phyloP scores from a whole-genome alignment of 352 stramenopile genomes.

The Phytopythium montanum region DNA sequence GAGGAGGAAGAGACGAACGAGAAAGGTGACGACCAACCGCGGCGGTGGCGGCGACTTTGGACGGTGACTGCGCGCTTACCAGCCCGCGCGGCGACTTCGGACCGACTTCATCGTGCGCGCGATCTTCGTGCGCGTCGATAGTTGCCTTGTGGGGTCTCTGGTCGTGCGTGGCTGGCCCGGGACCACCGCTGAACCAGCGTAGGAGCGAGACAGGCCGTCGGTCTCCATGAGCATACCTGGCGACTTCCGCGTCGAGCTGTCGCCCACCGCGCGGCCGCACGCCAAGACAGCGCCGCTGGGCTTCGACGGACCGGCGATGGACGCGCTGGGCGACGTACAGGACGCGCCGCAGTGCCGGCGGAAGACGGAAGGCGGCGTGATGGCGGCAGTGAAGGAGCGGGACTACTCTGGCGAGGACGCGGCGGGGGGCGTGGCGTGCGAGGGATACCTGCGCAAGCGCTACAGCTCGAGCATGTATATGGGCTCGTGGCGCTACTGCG shows the following conservation, averaged over 20 bases:
- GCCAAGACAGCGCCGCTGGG: not conserved
- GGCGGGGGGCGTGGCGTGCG: conserved; percentile 13
- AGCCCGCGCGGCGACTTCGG: not conserved
- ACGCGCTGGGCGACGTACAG: not conserved
- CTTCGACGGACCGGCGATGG: not conserved
- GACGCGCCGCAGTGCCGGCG: not conserved
- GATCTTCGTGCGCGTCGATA: not conserved
- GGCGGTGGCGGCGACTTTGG: not conserved
- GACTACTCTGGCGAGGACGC: not conserved
- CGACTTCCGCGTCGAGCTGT: not conserved
- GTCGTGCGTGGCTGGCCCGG: not conserved
- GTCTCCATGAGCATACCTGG: conserved; percentile 3
- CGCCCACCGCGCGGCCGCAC: conserved; percentile 2
- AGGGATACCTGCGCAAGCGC: conserved; percentile 63
- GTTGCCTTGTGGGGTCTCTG: not conserved
- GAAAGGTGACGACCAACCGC: not conserved
- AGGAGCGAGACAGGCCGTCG: not conserved
- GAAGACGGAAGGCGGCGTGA: not conserved
- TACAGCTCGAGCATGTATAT: conserved; percentile 71
- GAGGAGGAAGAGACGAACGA: not conserved
- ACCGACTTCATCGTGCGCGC: not conserved
- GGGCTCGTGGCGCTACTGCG: conserved; percentile 71
- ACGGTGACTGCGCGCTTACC: not conserved
- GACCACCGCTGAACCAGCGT: not conserved
- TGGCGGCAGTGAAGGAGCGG: not conserved